Evolutionary conservation across 2,329 filamentous ascomycete genomes (phyloP).

Genomic region (Triangularia setosa): DNA sequence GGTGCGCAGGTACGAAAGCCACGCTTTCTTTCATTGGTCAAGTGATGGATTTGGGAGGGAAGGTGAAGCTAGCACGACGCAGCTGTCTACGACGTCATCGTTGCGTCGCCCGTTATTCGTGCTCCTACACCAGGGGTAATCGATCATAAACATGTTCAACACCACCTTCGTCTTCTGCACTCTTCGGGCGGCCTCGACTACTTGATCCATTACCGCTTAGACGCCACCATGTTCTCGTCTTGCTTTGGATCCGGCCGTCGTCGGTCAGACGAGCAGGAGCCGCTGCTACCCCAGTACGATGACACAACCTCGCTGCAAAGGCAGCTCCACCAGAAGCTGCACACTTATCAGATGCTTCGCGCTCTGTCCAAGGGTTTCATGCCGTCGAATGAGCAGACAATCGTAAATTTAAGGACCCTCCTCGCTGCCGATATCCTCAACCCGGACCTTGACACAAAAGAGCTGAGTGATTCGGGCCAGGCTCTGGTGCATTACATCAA

Average conservation of each 20-base stretch:
- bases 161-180: background rate
- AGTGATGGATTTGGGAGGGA: background rate
- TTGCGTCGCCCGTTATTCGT: background rate
- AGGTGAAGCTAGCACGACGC: background rate
- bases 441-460: conserved; percentile 64
- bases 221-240: conserved; percentile 29
- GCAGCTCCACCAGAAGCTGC: conserved; percentile 80
- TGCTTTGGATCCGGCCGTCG: conserved; percentile 59
- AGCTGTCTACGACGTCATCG: conserved; percentile 18
- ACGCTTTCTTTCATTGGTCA: no score
- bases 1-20: no score
- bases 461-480: conserved; percentile 74
- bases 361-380: conserved; percentile 82
- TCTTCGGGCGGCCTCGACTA: background rate
- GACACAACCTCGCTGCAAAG: conserved; percentile 77
- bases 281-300: conserved; percentile 76
- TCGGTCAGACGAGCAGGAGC: conserved; percentile 62
- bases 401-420: conserved; percentile 74
- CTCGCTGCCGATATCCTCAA: conserved; percentile 76
- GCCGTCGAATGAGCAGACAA: conserved; percentile 82
- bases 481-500: conserved; percentile 68
- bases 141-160: background rate
- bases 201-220: background rate
- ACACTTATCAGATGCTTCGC: conserved; percentile 86
- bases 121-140: background rate